Base-by-base conservation (phyloP, 2,329 filamentous ascomycete genomes). In the Corinectria fuckeliana region DNA sequence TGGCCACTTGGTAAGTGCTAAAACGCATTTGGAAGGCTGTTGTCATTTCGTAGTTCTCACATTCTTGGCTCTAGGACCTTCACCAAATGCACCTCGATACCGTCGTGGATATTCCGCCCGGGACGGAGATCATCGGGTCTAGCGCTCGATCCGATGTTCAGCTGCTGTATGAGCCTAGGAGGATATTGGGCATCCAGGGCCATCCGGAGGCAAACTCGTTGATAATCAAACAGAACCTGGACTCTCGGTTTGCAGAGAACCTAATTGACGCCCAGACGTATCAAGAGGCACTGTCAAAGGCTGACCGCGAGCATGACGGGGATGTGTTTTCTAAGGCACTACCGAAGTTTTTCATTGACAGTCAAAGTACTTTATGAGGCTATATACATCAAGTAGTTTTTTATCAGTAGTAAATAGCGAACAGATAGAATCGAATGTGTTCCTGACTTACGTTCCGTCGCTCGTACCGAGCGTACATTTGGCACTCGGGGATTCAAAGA, bases 141-240 rank as follows among this genome's bases (percentile, higher is more conserved):
- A 53, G 50, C 6, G n/a, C 20, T n/a, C 41, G 30, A 13, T 53
- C 39, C 8, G 18, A 28, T 16, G 41, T 53, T 3, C 50, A 53
- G 21, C 18, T 53, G 5, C 21, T 53, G 5, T 53, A 53, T 16
- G 39, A 53, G 25, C 23, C 42, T 23, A 21, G 41, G 9, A 44
- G 50, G 5, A 21, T 53, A 28, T 26, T 53, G 21, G 41, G 50
- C 13, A 38, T 53, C 14, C 50, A 53, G 20, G 50, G 50, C 4
- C 50, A 53, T 13, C 50, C 50, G 6, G 50, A 53, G 21, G 50
- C 50, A 9, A 54, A 45, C 8, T 13, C 28, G 3, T 54, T 54
- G 16, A 16, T 38, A 5, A 54, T 53, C 42, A 50, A 50, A 16
- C 5, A 28, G 44, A 34, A 30, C 10, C 13, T 50, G 20, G 11